phyloP scores from a whole-genome alignment of 306 rosid species.

The Gastrolobium bilobum region DNA sequence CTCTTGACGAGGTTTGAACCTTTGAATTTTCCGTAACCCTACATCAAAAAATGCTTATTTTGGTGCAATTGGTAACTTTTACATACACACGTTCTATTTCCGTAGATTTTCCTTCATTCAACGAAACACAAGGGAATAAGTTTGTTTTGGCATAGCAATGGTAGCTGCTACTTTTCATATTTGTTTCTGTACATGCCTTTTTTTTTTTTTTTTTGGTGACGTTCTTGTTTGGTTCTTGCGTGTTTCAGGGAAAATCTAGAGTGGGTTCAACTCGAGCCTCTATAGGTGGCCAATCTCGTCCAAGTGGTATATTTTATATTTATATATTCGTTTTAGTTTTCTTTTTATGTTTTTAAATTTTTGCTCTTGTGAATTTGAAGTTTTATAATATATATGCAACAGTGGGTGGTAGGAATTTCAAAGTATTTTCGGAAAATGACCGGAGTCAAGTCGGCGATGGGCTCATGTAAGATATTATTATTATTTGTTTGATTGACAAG shows the following conservation, averaged over 20 bases:
- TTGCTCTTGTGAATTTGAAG: no score
- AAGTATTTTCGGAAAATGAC: slow-evolving; percentile 65
- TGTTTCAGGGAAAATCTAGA: slow-evolving; percentile 59
- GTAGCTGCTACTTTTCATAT: slow-evolving; percentile 48
- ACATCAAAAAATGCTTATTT: neutral
- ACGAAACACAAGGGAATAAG: neutral
- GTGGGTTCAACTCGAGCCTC: slow-evolving; percentile 48
- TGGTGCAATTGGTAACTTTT: neutral
- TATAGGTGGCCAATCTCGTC: slow-evolving; percentile 52
- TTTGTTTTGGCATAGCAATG: slow-evolving; percentile 32
- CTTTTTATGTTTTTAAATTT: neutral
- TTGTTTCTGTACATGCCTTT: neutral
- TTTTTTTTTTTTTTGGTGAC: neutral
- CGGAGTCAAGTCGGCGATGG: slow-evolving; percentile 53
- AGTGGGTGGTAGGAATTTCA: slow-evolving; percentile 59
- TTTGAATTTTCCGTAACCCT: neutral
- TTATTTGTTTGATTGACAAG: slow-evolving; percentile 8
- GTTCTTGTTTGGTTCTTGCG: slow-evolving; percentile 32
- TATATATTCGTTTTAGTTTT: neutral
- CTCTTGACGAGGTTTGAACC: neutral
- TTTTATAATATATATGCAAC: slow-evolving; percentile 27
- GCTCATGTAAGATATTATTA: slow-evolving; percentile 46
- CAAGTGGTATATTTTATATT: slow-evolving; percentile 48
- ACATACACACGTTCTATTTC: neutral
- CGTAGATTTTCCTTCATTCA: slow-evolving; percentile 11